phyloP scores from a whole-genome alignment of 2,329 filamentous ascomycete species.

The Dactylellina sp. region DNA sequence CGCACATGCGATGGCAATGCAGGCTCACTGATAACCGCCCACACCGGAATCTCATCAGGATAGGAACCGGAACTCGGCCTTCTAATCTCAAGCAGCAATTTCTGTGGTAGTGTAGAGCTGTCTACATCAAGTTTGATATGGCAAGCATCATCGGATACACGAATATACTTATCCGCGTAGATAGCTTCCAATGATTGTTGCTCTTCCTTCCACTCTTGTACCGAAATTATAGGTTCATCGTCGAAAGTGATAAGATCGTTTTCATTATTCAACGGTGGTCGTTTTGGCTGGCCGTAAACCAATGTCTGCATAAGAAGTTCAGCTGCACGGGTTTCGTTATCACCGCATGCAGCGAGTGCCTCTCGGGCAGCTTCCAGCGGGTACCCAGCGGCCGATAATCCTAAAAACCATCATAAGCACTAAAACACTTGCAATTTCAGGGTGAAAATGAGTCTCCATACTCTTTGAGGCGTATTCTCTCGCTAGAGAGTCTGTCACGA shows the following conservation, averaged over 20 bases:
- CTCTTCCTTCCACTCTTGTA: constrained; percentile 83
- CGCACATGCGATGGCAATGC: constrained; percentile 90
- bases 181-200: constrained; percentile 85
- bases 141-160: constrained; percentile 73
- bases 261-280: constrained; percentile 62
- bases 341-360: constrained; percentile 75
- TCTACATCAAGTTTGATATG: constrained; percentile 73
- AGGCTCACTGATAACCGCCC: constrained; percentile 66
- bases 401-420: constrained; percentile 8
- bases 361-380: constrained; percentile 84
- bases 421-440: background rate
- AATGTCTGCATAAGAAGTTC: constrained; percentile 81
- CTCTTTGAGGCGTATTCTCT: constrained; percentile 59
- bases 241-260: constrained; percentile 61
- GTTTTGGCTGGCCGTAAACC: constrained; percentile 62
- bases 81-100: constrained; percentile 63
- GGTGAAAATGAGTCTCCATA: constrained; percentile 14
- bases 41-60: constrained; percentile 75
- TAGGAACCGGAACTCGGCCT: constrained; percentile 76
- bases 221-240: constrained; percentile 60
- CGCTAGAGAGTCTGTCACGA: constrained; percentile 64
- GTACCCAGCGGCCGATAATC: constrained; percentile 74
- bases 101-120: constrained; percentile 61
- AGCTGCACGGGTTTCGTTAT: constrained; percentile 81
- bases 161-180: constrained; percentile 78